Evolutionary conservation across 768 basidiomycete species (phyloP).

Genomic region (Trametopsis cervina): DNA sequence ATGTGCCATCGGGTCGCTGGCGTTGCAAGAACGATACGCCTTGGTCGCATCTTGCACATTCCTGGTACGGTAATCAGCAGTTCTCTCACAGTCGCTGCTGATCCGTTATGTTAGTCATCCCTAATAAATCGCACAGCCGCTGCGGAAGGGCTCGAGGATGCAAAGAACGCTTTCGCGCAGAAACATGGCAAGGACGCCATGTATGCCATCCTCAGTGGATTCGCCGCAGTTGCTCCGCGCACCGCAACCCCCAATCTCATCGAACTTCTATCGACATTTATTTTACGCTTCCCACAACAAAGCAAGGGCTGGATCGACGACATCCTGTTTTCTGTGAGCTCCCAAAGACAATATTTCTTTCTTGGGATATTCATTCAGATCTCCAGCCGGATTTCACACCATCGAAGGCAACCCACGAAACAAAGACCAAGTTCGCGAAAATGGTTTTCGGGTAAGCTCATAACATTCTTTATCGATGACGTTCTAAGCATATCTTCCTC

Average conservation of each 20-base stretch:
- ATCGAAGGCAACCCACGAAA: constrained; percentile 64
- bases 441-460: constrained; percentile 55
- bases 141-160: constrained; percentile 51
- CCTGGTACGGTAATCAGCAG: constrained; percentile 44
- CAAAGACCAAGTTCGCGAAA: constrained; percentile 75
- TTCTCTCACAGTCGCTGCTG: not conserved
- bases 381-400: constrained; percentile 64
- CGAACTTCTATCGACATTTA: constrained; percentile 67
- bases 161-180: constrained; percentile 44
- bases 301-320: constrained; percentile 67
- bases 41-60: constrained; percentile 78
- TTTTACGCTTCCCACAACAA: constrained; percentile 47
- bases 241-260: constrained; percentile 80
- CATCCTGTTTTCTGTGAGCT: constrained; percentile 55
- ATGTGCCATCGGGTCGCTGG: constrained; percentile 58
- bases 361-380: not conserved
- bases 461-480: not conserved
- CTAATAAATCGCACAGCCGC: constrained; percentile 62
- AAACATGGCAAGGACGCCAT: constrained; percentile 62
- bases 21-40: constrained; percentile 80
- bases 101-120: constrained; percentile 23
- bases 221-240: constrained; percentile 79
- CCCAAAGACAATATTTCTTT: not conserved
- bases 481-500: constrained; percentile 24
- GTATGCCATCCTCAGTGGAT: constrained; percentile 67